Base-by-base conservation (phyloP, 768 basidiomycete genomes). In the Boletus subcaerulescens region DNA sequence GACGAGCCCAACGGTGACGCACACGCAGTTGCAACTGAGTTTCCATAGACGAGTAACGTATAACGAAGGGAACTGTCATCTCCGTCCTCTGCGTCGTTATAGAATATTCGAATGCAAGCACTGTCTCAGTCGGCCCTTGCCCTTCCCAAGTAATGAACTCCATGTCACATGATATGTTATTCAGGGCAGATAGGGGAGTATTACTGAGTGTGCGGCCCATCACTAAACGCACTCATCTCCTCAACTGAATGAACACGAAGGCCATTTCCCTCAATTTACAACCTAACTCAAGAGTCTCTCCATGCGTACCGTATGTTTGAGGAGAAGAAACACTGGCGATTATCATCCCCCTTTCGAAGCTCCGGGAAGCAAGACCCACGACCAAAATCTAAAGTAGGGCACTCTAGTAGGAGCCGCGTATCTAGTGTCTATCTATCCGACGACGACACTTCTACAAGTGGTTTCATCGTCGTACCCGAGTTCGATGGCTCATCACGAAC, bases 261-360 rank as follows among this genome's bases (percentile, higher is more conserved):
- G 12, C 31, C 24, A 29, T 45, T 20, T 3, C 35, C 32, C n/a
- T 18, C 46, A 14, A 50, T 49, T 43, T n/a, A 20, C 32, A 35
- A 35, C 33, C 14, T 12, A 17, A 26, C 17, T 42, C 44, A 18
- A 36, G 18, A 12, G 24, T 35, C 20, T 38, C 35, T 56, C 48
- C 52, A 60, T 63, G 65, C 45, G 18, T 31, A 48, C 45, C 46
- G 14, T 36, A 69, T 69, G 69, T 52, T 60, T 26, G 50, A 40
- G 49, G 65, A 70, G 60, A 71, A 67, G 55, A 69, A 57, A 57
- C 45, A 47, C 29, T 68, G 63, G 68, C 52, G 45, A 56, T 29
- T 69, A 33, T 43, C 53, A 26, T 58, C 45, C 32, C 64, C 59
- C 45, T 71, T 72, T 52, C 61, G 60, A 56, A 57, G 39, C 31